These are phyloP conservation scores for Populus davidiana DNA, from an alignment of 345 rosid genomes.

Conservation along the genomic window DNA sequence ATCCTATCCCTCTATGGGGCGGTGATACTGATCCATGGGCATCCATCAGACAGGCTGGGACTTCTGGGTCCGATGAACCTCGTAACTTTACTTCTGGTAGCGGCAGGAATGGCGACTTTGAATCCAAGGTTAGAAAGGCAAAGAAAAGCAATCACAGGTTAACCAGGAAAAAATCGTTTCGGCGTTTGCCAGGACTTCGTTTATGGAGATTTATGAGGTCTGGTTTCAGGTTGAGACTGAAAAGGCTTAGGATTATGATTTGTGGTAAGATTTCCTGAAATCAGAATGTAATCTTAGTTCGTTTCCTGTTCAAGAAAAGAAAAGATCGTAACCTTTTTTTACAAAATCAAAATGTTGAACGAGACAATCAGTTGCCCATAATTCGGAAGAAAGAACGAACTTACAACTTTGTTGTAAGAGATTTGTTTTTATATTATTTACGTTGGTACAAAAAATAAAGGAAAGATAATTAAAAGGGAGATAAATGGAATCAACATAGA, in stretches of 20 bases:
- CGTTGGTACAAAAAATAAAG: not conserved
- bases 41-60: constrained; percentile 18
- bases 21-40: constrained; percentile 52
- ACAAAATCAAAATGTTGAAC: not conserved
- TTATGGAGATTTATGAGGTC: constrained; percentile 33
- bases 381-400: not conserved
- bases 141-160: constrained; percentile 15
- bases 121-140: not conserved
- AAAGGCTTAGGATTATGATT: constrained; percentile 42
- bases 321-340: not conserved
- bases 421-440: not conserved
- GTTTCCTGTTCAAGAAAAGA: not conserved
- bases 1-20: constrained; percentile 46
- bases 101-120: constrained; percentile 7
- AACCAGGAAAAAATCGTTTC: constrained; percentile 43
- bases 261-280: constrained; percentile 34
- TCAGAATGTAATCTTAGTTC: not conserved
- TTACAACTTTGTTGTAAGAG: not conserved
- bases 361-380: not conserved
- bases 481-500: constrained; percentile 10
- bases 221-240: constrained; percentile 34
- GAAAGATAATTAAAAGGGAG: too few relatives aligned
- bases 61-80: not conserved
- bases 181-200: constrained; percentile 45
- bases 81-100: constrained; percentile 29